A percentile compares a stretch with the other conserved stretches of the same genome.
Conservation (phyloP, 768 basidiomycete species). For the Hypholoma fasciculare region DNA sequence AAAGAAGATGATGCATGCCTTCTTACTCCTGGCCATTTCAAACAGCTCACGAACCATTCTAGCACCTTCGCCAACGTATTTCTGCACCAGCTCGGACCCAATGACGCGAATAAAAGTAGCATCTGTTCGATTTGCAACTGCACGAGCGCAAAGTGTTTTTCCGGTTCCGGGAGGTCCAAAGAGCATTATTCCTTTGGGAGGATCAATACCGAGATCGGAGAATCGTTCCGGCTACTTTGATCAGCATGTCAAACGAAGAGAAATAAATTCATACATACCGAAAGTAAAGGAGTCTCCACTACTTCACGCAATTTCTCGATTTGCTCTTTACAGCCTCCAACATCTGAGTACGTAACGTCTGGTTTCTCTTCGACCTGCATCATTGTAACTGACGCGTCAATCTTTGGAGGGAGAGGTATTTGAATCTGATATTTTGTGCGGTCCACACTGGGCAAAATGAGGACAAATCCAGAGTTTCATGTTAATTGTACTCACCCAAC, state of each 20-base stretch:
- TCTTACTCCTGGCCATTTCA: slow-evolving; percentile 98
- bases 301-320: slow-evolving; percentile 99
- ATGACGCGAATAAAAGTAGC: slow-evolving; percentile 99
- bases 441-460: slow-evolving; percentile 66
- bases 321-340: slow-evolving; percentile 99
- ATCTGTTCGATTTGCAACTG: slow-evolving; percentile 97
- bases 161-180: slow-evolving; percentile 98
- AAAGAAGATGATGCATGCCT: slow-evolving; percentile 99
- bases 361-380: slow-evolving; percentile 99
- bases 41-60: slow-evolving; percentile 98
- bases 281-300: slow-evolving; percentile 93
- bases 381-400: slow-evolving; percentile 99
- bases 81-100: slow-evolving; percentile 99
- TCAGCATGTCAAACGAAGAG: slow-evolving; percentile 14
- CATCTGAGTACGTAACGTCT: slow-evolving; percentile 95
- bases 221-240: slow-evolving; percentile 90
- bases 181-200: slow-evolving; percentile 95
- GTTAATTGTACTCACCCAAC: slow-evolving; percentile 75
- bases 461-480: background rate
- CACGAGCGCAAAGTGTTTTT: slow-evolving; percentile 97
- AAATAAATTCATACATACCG: slow-evolving; percentile 52
- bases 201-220: slow-evolving; percentile 97
- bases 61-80: slow-evolving; percentile 99
- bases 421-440: slow-evolving; percentile 98
- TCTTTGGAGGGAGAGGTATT: slow-evolving; percentile 97